Conservation (phyloP, 2,329 filamentous ascomycete genomes). For the Lasiodiplodia hormozganensis region DNA sequence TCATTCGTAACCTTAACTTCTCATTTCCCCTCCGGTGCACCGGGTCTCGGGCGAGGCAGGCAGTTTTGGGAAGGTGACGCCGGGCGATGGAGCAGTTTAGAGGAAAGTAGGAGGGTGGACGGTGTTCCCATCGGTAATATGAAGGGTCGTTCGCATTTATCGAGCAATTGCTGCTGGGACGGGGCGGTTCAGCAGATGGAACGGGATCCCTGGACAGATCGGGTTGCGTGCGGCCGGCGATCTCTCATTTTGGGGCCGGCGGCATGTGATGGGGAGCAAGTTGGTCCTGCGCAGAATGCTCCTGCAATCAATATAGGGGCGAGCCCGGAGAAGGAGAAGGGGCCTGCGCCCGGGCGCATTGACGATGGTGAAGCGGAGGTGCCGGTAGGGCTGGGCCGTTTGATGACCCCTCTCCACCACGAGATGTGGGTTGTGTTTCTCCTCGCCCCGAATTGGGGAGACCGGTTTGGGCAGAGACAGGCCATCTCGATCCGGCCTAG, state of each 20-base stretch:
- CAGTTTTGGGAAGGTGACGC: not conserved
- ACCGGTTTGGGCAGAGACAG: not conserved
- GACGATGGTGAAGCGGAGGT: not conserved
- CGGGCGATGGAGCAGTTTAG: not conserved
- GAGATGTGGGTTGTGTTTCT: not conserved
- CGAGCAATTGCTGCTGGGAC: not conserved
- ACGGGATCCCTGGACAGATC: not conserved
- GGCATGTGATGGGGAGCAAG: not conserved
- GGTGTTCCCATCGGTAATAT: not conserved
- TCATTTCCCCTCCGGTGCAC: not conserved
- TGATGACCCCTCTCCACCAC: not conserved
- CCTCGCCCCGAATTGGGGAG: not conserved
- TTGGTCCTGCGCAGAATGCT: not conserved
- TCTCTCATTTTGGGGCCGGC: not conserved
- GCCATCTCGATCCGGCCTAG: conserved; percentile 11
- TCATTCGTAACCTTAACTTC: conserved; percentile 1
- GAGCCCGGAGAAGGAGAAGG: not conserved
- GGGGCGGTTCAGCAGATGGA: not conserved
- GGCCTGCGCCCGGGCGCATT: not conserved
- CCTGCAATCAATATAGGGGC: conserved; percentile 21
- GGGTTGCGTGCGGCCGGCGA: not conserved
- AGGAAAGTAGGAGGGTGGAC: not conserved
- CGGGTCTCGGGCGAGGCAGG: not conserved
- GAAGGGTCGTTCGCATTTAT: not conserved
- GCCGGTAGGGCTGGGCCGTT: conserved; percentile 24